Percentiles rank a stretch among this genome's conserved stretches.
These are phyloP conservation scores for Sarcomyxa edulis DNA, from an alignment of 768 basidiomycete genomes.

Conservation along the genomic window DNA sequence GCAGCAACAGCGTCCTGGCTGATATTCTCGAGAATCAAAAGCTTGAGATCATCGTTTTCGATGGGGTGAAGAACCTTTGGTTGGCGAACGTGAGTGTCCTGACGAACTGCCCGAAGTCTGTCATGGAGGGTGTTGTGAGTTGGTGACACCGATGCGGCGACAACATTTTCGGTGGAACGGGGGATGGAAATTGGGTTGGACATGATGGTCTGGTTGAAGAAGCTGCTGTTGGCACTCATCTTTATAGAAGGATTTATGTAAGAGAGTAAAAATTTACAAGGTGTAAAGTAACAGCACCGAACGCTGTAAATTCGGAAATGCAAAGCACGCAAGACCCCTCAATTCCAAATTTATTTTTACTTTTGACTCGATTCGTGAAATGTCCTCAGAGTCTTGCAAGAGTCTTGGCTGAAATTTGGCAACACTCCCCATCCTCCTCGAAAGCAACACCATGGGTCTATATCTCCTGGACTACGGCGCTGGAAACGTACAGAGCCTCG, in stretches of 20 bases:
- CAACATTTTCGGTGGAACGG: conserved; percentile 20
- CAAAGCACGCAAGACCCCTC: neutral
- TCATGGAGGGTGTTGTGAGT: conserved; percentile 38
- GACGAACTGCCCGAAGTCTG: conserved; percentile 32
- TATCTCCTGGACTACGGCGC: conserved; percentile 97
- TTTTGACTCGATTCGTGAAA: neutral
- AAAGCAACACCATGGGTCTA: conserved; percentile 34
- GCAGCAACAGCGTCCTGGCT: conserved; percentile 81
- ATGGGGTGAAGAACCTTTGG: conserved; percentile 76
- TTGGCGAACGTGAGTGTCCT: conserved; percentile 36
- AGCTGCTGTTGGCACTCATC: no score
- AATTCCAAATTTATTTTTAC: neutral
- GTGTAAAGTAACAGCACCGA: no score
- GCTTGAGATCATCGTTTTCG: conserved; percentile 73
- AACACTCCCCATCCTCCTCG: conserved; percentile 2
- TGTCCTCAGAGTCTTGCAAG: conserved; percentile 1
- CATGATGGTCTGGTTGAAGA: conserved; percentile 28
- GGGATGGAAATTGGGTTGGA: conserved; percentile 43
- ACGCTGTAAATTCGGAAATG: no score
- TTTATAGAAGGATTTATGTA: no score
- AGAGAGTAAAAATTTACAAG: no score
- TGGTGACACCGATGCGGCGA: conserved; percentile 54
- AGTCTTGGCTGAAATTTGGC: conserved; percentile 1
- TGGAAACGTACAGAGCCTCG: conserved; percentile 90
- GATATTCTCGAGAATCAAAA: conserved; percentile 94